Evolutionary conservation across 164 flowering plant species (phyloP), one percentile per base, ranked within the genome.

Genomic region (Chimonanthus praecox): DNA sequence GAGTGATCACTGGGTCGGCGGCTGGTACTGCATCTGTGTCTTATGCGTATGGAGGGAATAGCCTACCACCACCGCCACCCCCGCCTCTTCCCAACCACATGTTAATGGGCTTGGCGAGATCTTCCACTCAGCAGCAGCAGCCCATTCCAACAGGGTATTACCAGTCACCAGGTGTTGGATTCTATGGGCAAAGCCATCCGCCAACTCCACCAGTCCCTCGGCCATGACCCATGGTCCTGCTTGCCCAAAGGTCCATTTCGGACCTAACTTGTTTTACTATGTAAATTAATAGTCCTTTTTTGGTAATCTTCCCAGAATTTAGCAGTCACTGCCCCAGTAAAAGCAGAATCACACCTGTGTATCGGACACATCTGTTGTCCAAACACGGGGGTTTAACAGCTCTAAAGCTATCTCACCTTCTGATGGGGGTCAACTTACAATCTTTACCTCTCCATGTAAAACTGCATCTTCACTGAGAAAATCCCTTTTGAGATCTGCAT

Each of bases 181-280:
- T 90, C 75, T 90, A 89, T 75, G 88, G 89, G 78, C 92, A 84
- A 76, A 77, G 74, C 68, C 88, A 82, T 76, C 92, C 85, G 75
- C 71, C 87, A 47, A 58, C 87, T 15, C 61, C 89, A 46, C 86
- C 89, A 1, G 83, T 86, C 11, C 84, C 86, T 71, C 83, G 93
- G 75, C 92, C 84, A 76, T 90, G 77, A 84, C 58, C n/a, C 67
- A 65, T 47, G 44, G 8, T 20, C 15, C 60, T 46, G n/a, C 47
- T 6, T 8, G 21, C 51, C 46, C 21, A n/a, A 44, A 8, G 63
- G 11, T 48, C 11, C 15, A 33, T 66, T 47, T 58, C 7, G 46
- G 6, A 49, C 47, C 10, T n/a, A 13, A 6, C 64, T 3, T 50
- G 54, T 66, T 71, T 60, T 44, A 47, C 65, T 78, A 33, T 78